These are phyloP conservation scores for Dovyalis caffra DNA, from an alignment of 345 rosid genomes.

Conservation along the genomic window DNA sequence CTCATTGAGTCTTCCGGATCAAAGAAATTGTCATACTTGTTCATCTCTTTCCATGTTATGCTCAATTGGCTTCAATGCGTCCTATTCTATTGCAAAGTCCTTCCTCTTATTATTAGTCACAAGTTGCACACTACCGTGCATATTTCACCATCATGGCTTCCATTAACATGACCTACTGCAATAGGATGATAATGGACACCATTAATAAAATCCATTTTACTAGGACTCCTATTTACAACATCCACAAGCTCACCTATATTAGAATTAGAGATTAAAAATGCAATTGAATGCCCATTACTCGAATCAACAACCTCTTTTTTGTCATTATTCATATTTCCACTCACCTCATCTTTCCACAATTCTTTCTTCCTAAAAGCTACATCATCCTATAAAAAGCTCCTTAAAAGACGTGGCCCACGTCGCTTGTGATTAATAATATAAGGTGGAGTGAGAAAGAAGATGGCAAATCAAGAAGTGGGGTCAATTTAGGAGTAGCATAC, in stretches of 20 bases:
- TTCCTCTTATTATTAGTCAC: constrained; percentile 25
- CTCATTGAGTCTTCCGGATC: constrained; percentile 59
- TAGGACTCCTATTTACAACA: constrained; percentile 18
- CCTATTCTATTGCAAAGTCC: constrained; percentile 31
- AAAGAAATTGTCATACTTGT: constrained; percentile 52
- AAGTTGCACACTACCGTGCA: constrained; percentile 19
- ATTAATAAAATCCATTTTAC: constrained; percentile 12
- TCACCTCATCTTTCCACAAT: constrained; percentile 31
- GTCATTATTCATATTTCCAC: constrained; percentile 15
- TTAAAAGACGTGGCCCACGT: constrained; percentile 61
- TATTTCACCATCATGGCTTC: constrained; percentile 24
- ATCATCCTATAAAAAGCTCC: constrained; percentile 49
- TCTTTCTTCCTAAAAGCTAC: constrained; percentile 27
- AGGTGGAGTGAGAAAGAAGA: constrained; percentile 77
- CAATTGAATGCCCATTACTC: constrained; percentile 30
- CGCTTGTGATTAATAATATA: constrained; percentile 80
- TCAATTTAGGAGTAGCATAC: constrained; percentile 68
- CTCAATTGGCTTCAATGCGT: constrained; percentile 21
- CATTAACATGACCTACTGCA: constrained; percentile 8
- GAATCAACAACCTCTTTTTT: constrained; percentile 28
- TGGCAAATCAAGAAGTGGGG: constrained; percentile 74
- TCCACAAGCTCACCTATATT: constrained; percentile 25
- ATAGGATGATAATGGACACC: constrained; percentile 1
- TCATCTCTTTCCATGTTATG: constrained; percentile 34
- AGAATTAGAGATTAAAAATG: constrained; percentile 31